These are phyloP conservation scores for Fraxinus paxiana DNA, from an alignment of 305 asterid genomes.

Conservation along the genomic window DNA sequence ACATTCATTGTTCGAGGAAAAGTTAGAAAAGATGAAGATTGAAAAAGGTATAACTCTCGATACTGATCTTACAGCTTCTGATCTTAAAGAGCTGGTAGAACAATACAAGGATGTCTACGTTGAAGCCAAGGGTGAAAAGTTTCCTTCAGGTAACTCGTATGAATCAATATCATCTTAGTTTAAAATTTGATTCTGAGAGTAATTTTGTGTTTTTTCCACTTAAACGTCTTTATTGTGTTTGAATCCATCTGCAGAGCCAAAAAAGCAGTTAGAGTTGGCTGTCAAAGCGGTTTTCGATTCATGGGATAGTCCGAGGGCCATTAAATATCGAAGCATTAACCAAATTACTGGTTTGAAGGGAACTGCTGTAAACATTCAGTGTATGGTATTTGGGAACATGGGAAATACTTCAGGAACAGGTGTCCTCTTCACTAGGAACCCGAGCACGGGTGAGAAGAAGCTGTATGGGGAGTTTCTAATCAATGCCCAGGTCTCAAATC, in stretches of 20 bases:
- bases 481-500: constrained; percentile 75
- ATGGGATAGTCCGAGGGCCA: constrained; percentile 95
- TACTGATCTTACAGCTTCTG: constrained; percentile 75
- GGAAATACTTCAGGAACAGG: constrained; percentile 96
- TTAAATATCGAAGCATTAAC: constrained; percentile 72
- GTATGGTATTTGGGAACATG: constrained; percentile 98
- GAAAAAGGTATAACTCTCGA: constrained; percentile 58
- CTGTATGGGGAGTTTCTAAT: constrained; percentile 90
- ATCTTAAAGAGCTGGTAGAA: constrained; percentile 78
- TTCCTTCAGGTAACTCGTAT: constrained; percentile 68
- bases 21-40: constrained; percentile 61
- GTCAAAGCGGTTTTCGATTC: constrained; percentile 86
- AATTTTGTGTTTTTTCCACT: background rate
- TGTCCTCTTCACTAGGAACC: constrained; percentile 89
- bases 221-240: background rate
- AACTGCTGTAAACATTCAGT: constrained; percentile 91
- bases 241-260: constrained; percentile 52
- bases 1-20: constrained; percentile 78
- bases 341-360: constrained; percentile 86
- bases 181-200: background rate
- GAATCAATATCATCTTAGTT: background rate
- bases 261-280: constrained; percentile 77
- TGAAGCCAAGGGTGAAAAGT: constrained; percentile 69
- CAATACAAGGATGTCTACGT: constrained; percentile 78
- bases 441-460: constrained; percentile 89